Evolutionary conservation across 306 rosid species (phyloP).

Genomic region (Quercus bicolor): DNA sequence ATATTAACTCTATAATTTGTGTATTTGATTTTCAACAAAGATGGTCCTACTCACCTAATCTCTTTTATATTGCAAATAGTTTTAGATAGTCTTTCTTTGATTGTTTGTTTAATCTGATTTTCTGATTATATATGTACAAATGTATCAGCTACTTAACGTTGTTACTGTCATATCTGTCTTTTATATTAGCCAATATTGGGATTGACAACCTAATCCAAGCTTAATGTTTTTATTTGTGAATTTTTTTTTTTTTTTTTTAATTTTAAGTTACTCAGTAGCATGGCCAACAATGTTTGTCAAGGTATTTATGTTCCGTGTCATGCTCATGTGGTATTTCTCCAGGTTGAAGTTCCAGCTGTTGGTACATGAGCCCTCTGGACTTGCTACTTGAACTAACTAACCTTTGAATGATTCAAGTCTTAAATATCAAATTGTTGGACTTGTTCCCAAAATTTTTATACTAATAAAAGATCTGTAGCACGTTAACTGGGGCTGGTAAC

Average conservation of each 20-base stretch:
- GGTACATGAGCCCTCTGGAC: background rate
- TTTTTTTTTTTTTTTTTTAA: too few relatives aligned
- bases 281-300: too few relatives aligned
- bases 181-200: background rate
- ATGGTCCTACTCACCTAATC: conserved; percentile 35
- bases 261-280: too few relatives aligned
- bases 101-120: background rate
- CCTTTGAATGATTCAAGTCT: background rate
- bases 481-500: too few relatives aligned
- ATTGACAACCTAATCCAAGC: background rate
- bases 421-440: background rate
- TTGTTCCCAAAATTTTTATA: too few relatives aligned
- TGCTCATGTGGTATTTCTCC: background rate
- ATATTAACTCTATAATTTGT: conserved; percentile 37
- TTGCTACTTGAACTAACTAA: background rate
- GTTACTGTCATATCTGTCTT: background rate
- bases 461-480: too few relatives aligned
- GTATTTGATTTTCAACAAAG: conserved; percentile 40
- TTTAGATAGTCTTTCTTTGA: conserved; percentile 19
- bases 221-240: background rate
- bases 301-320: background rate
- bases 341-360: too few relatives aligned
- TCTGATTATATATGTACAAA: conserved; percentile 4
- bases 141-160: background rate
- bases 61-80: conserved; percentile 43